Evolutionary conservation across 805 yeast species (phyloP), one percentile per base, ranked within the genome.

Genomic region (Komagataella phaffii): DNA sequence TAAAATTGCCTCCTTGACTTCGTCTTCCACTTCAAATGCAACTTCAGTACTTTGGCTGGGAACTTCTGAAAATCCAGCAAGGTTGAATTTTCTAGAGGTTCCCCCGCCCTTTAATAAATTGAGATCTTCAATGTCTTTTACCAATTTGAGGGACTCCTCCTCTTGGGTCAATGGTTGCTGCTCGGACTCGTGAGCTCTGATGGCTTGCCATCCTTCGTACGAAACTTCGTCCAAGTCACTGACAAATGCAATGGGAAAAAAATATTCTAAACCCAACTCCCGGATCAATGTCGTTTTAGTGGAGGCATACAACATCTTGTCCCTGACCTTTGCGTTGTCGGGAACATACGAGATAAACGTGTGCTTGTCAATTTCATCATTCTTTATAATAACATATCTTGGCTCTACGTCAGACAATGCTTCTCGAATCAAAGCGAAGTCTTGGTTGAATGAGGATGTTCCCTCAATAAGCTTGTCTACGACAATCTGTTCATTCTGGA

Each of bases 241-340:
- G 67, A 83, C 71, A 53, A 76, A 74, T 6, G 83, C 61, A 49
- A 74, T 68, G 2, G 75, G 74, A 45, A 69, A 61, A 64, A 82
- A 77, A 51, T 69, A 67, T 52, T 74, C 75, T 17, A 70, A 59
- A 4, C 96, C 96, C 45, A 91, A 71, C 55, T 84, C 83, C 57
- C 85, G 79, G 52, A 86, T 68, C 44, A 93, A 66, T 1, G 93
- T 80, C 63, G 80, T 84, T 55, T 88, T 88, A 8, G 95, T 82
- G 2, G 96, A 87, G 3, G 98, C 98, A 64, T 90, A 93, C 49
- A 93, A 72, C 97, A 93, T 93, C 64, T 91, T 93, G 52, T 77
- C 74, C 53, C 89, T 77, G 44, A 91, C 90, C 2, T 83, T 80
- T 7, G 96, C 86, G 50, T 66, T 65, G 63, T 91, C 97, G 0